These are phyloP conservation scores for Penicillium malachiteum DNA, from an alignment of 495 filamentous ascomycete genomes.

Conservation along the genomic window DNA sequence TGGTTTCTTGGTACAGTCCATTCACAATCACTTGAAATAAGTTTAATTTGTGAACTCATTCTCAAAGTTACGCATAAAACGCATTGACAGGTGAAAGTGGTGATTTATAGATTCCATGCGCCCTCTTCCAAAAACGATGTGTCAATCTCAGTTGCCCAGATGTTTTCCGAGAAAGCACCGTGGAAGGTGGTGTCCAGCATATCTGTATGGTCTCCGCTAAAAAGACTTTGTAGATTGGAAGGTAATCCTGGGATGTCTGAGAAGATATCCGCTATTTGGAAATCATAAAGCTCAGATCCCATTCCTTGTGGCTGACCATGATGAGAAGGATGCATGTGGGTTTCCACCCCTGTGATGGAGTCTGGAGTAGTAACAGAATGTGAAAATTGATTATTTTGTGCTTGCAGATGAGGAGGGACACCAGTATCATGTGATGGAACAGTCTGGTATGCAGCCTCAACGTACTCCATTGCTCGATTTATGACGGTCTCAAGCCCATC, in stretches of 20 bases:
- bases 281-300: neutral
- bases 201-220: neutral
- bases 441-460: constrained; percentile 4
- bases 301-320: neutral
- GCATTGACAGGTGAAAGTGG: too few species aligned
- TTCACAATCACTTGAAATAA: too few species aligned
- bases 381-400: neutral
- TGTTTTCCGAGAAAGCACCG: neutral
- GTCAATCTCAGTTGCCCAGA: neutral
- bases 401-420: neutral
- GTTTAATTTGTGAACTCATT: neutral
- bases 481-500: constrained; percentile 42
- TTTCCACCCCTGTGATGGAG: neutral
- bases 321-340: neutral
- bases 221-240: neutral
- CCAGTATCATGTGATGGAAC: neutral
- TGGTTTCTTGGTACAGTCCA: too few species aligned
- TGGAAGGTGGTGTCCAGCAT: neutral
- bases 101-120: neutral
- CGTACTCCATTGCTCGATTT: constrained; percentile 37
- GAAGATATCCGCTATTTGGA: constrained; percentile 1
- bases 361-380: neutral
- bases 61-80: too few species aligned
- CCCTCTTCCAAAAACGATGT: neutral
- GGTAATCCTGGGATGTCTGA: constrained; percentile 4